A percentile compares a stretch with the other conserved stretches of the same genome.
phyloP scores from a whole-genome alignment of 2,329 filamentous ascomycete species.

The Exophiala aquamarina region DNA sequence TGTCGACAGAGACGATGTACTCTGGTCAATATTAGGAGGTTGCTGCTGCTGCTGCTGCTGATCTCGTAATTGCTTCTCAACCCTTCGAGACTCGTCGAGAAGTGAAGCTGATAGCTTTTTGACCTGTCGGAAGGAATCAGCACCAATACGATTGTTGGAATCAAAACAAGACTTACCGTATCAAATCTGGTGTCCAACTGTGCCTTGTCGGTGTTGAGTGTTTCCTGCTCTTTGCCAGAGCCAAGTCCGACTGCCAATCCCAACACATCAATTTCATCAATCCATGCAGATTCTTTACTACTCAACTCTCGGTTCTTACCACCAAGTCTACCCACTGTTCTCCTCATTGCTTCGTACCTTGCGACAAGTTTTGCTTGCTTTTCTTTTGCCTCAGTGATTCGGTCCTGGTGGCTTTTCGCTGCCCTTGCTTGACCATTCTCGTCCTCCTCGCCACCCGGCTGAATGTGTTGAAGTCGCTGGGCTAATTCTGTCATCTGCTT shows the following conservation, averaged over 20 bases:
- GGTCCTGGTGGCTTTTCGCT: slow-evolving; percentile 37
- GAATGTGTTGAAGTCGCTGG: slow-evolving; percentile 44
- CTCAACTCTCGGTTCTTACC: slow-evolving; percentile 45
- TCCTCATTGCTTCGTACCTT: slow-evolving; percentile 46
- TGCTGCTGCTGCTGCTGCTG: slow-evolving; percentile 25
- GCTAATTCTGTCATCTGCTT: slow-evolving; percentile 46
- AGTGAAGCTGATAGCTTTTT: slow-evolving; percentile 40
- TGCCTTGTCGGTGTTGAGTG: slow-evolving; percentile 23
- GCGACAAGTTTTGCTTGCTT: slow-evolving; percentile 41
- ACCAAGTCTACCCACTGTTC: slow-evolving; percentile 37
- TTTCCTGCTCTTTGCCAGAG: slow-evolving; percentile 18
- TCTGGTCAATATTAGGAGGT: slow-evolving; percentile 8
- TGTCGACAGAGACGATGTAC: slow-evolving; percentile 12
- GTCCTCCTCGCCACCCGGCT: slow-evolving; percentile 39
- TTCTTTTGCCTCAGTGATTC: slow-evolving; percentile 41
- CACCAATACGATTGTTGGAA: slow-evolving; percentile 14
- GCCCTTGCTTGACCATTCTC: slow-evolving; percentile 30
- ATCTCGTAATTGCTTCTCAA: slow-evolving; percentile 31
- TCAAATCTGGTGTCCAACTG: slow-evolving; percentile 38
- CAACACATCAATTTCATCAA: slow-evolving; percentile 43
- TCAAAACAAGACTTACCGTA: slow-evolving; percentile 35
- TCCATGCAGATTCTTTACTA: slow-evolving; percentile 47
- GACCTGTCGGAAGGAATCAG: slow-evolving; percentile 31
- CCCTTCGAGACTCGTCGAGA: slow-evolving; percentile 37
- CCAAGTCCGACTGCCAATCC: slow-evolving; percentile 36